Evolutionary conservation across 73 alveolate species (phyloP).

Genomic region (Blepharisma japonicum): DNA sequence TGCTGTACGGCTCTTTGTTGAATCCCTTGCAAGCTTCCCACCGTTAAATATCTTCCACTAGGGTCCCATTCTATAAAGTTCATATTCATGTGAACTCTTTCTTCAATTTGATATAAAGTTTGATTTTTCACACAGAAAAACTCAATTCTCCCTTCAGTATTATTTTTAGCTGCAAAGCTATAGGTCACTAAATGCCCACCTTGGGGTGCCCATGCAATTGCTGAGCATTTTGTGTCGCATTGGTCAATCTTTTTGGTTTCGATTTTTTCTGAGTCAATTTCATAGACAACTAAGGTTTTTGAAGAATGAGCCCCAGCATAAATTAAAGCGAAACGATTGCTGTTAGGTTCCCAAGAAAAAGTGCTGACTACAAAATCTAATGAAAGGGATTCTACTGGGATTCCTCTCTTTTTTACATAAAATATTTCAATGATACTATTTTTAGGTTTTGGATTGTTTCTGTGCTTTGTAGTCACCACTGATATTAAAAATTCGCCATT

Average conservation of each 20-base stretch:
- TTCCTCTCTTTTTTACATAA: background rate
- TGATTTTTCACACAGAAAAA: background rate
- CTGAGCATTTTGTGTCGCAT: background rate
- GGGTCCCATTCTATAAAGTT: slow-evolving; percentile 32
- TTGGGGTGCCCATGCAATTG: slow-evolving; percentile 30
- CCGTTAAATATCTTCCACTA: slow-evolving; percentile 13
- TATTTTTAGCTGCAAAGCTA: too few relatives aligned
- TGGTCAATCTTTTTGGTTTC: background rate
- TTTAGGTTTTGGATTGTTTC: background rate
- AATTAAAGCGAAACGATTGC: background rate
- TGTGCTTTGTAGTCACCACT: background rate
- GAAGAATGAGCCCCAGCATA: background rate
- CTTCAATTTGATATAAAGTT: background rate
- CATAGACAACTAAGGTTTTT: background rate
- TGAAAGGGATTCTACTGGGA: background rate
- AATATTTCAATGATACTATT: background rate
- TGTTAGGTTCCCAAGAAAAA: background rate
- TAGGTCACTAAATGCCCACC: slow-evolving; percentile 17
- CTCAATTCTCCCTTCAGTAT: background rate
- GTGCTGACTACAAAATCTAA: background rate
- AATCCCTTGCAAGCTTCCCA: background rate
- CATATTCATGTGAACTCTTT: background rate
- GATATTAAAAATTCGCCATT: slow-evolving; percentile 11
- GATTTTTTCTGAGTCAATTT: background rate
- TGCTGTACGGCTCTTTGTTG: background rate